Percentiles rank a stretch among this genome's conserved stretches.
These are phyloP conservation scores for Nicotiana otophora DNA, from an alignment of 257 asterid genomes.

Conservation along the genomic window DNA sequence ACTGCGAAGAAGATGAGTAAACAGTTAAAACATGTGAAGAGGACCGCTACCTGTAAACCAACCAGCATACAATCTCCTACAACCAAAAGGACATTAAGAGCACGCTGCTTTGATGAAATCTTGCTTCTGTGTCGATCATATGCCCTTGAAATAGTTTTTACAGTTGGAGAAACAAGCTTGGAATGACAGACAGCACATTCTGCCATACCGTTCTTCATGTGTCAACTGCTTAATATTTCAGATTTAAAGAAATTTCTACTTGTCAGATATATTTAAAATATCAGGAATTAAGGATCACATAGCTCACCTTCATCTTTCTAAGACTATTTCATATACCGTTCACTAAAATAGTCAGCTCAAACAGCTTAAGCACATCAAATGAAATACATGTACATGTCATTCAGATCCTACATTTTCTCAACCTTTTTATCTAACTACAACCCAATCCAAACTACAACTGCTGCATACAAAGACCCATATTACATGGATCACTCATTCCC, in stretches of 20 bases:
- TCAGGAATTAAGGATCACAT: background rate
- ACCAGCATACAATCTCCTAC: constrained; percentile 70
- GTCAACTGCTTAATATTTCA: constrained; percentile 2
- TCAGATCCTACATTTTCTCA: background rate
- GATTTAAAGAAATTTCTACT: background rate
- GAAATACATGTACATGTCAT: background rate
- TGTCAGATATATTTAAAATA: background rate
- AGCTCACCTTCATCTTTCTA: background rate
- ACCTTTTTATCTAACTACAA: background rate
- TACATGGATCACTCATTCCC: background rate
- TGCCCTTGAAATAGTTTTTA: constrained; percentile 61
- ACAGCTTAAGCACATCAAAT: background rate
- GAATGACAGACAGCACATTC: constrained; percentile 87
- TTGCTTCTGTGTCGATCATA: constrained; percentile 64
- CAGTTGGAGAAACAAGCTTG: constrained; percentile 57
- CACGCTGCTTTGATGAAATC: constrained; percentile 66
- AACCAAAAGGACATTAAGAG: constrained; percentile 54
- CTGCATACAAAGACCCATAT: background rate
- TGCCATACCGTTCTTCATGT: constrained; percentile 64
- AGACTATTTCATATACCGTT: background rate
- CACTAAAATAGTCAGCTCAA: background rate
- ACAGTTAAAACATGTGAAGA: background rate
- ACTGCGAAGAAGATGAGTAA: background rate
- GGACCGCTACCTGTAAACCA: constrained; percentile 57
- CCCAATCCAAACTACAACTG: background rate